phyloP scores from a whole-genome alignment of 129 eudicot genomes.

The Flaveria bidentis region DNA sequence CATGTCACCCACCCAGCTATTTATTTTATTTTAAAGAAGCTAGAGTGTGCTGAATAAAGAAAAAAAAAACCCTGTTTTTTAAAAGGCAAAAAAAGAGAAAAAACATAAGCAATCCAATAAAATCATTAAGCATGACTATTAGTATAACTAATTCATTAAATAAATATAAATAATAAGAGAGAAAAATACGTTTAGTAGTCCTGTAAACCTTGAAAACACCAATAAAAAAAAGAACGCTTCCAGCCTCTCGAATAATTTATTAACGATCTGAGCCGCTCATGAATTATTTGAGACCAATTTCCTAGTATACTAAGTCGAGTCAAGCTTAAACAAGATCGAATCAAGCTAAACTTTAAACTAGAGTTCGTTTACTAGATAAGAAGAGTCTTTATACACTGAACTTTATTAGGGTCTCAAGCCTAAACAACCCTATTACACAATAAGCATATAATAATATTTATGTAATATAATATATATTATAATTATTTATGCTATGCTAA shows the following conservation, averaged over 20 bases:
- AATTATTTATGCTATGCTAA: neutral
- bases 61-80: neutral
- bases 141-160: neutral
- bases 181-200: neutral
- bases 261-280: too few species aligned
- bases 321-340: neutral
- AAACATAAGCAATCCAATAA: neutral
- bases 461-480: neutral
- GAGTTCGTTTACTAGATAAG: neutral
- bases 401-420: neutral
- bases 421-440: neutral
- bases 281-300: too few species aligned
- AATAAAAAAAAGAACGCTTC: too few species aligned
- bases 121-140: neutral
- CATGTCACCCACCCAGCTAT: slow-evolving; percentile 23
- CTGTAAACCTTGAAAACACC: too few species aligned
- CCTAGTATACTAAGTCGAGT: neutral
- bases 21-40: neutral
- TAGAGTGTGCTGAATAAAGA: neutral
- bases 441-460: neutral
- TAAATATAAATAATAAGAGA: neutral
- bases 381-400: neutral
- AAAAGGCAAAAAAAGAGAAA: neutral
- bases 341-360: too few species aligned
- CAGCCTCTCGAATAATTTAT: too few species aligned